Percentiles rank a stretch among this genome's conserved stretches.
Evolutionary conservation across 176 grass and related monocot genomes (phyloP).

Genomic region (Cenchrus fungigraminus): DNA sequence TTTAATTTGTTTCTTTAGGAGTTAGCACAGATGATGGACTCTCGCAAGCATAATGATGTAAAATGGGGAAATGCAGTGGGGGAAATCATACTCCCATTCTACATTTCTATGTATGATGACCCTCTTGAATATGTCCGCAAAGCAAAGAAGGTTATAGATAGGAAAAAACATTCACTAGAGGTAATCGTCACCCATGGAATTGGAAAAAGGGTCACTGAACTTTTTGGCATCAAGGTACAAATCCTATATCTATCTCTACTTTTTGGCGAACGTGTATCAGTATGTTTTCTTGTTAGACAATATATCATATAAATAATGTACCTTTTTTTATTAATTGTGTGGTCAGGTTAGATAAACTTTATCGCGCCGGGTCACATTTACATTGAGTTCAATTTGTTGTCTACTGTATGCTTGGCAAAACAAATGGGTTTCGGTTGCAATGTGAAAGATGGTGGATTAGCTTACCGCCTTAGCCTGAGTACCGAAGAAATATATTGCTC

Average conservation of each 20-base stretch:
- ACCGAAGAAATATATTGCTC: too few relatives aligned
- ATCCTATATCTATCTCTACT: neutral
- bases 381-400: too few relatives aligned
- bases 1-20: conserved; percentile 22
- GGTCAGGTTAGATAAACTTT: too few relatives aligned
- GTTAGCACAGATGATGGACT: conserved; percentile 50
- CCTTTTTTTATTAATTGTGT: too few relatives aligned
- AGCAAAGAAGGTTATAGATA: conserved; percentile 39
- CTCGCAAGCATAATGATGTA: neutral
- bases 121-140: conserved; percentile 57
- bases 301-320: too few relatives aligned
- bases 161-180: conserved; percentile 58
- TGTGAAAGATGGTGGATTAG: too few relatives aligned
- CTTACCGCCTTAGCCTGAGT: too few relatives aligned
- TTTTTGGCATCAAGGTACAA: conserved; percentile 44
- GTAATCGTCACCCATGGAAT: conserved; percentile 43
- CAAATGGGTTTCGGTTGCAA: too few relatives aligned
- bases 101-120: conserved; percentile 40
- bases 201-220: conserved; percentile 25
- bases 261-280: neutral
- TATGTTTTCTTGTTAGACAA: neutral
- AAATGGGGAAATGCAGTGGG: conserved; percentile 57
- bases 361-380: too few relatives aligned
- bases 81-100: conserved; percentile 34
- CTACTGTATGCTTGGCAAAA: too few relatives aligned